Base-by-base conservation (phyloP, 2,329 filamentous ascomycete species). In the Kalmusia sp. region DNA sequence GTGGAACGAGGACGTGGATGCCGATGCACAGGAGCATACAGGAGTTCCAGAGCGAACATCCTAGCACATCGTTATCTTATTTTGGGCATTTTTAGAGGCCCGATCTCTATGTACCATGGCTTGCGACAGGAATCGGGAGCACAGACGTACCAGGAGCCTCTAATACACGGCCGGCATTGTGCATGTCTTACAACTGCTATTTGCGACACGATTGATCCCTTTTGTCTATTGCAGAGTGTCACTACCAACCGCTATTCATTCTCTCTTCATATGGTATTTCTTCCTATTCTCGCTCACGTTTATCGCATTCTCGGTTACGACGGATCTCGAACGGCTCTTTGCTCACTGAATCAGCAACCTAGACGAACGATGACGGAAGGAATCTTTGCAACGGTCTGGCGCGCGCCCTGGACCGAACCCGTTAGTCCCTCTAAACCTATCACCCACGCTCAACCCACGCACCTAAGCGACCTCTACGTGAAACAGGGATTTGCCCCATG, bases 1-100 rank as follows among this genome's bases (percentile, higher is more conserved):
- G 51, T 76, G 74, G 74, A 69, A 72, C 33, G 71, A 75, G 11
- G 72, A 73, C 52, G 41, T 69, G 12, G 70, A 73, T 38, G 70
- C 71, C 2, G 71, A 73, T 49, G 71, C 71, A 17, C 61, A 57
- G 30, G 63, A 69, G 37, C 69, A 71, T 35, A 58, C 57, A 34
- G 61, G 55, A 11, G 46, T 55, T n/a, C 49, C 66, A 1, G 69
- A 64, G 39, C 58, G 52, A 24, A 31, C 34, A 15, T 43, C 38
- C 11, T 41, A 35, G 38, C 19, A n/a, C n/a, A 14, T 21, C 22
- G 14, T 21, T 17, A 19, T 41, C 6, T 34, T 22, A 35, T 46
- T 3, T 28, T 25, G 21, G 14, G 22, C 14, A 46, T 46, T 37
- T 8, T 19, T 24, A 44, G 21, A 9, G 31, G 43, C 22, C 14